phyloP scores from a whole-genome alignment of 352 stramenopile genomes.

The Phytophthora aleatoria region DNA sequence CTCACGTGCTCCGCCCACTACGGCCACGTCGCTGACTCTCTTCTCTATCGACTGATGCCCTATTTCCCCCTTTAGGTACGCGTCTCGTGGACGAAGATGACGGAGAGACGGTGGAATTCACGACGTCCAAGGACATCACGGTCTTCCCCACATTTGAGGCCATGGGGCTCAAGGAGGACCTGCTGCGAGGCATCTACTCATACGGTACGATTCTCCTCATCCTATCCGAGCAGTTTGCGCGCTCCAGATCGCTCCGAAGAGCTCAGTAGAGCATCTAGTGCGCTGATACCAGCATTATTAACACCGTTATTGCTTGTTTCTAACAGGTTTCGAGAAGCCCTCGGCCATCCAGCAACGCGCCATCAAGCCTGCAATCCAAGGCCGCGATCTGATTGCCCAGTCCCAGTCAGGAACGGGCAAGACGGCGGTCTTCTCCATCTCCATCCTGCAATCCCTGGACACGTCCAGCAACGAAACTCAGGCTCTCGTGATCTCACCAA shows the following conservation, averaged over 20 bases:
- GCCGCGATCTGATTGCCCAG: conserved; percentile 97
- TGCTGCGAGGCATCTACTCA: conserved; percentile 90
- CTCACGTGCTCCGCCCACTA: not conserved
- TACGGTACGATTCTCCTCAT: conserved; percentile 48
- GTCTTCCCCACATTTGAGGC: conserved; percentile 89
- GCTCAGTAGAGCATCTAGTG: not conserved
- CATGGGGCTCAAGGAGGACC: conserved; percentile 92
- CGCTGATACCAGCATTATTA: not conserved
- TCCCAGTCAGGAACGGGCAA: conserved; percentile 95
- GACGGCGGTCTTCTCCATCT: conserved; percentile 96
- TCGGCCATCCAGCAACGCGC: conserved; percentile 98
- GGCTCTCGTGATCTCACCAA: conserved; percentile 96
- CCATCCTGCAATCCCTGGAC: conserved; percentile 94
- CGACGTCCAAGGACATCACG: conserved; percentile 90
- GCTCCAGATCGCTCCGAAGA: conserved; percentile 3
- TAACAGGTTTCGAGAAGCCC: conserved; percentile 94
- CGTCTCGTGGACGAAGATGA: conserved; percentile 70
- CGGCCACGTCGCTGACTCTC: conserved; percentile 8
- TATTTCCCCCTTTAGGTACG: conserved; percentile 39
- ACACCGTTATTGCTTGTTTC: conserved; percentile 11
- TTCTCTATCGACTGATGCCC: conserved; percentile 13
- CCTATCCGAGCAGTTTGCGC: not conserved
- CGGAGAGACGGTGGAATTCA: conserved; percentile 87
- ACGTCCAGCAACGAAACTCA: conserved; percentile 92
- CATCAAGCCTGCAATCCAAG: conserved; percentile 96